These are phyloP conservation scores for Silene coronaria DNA, from an alignment of 179 eudicot species.

Conservation along the genomic window DNA sequence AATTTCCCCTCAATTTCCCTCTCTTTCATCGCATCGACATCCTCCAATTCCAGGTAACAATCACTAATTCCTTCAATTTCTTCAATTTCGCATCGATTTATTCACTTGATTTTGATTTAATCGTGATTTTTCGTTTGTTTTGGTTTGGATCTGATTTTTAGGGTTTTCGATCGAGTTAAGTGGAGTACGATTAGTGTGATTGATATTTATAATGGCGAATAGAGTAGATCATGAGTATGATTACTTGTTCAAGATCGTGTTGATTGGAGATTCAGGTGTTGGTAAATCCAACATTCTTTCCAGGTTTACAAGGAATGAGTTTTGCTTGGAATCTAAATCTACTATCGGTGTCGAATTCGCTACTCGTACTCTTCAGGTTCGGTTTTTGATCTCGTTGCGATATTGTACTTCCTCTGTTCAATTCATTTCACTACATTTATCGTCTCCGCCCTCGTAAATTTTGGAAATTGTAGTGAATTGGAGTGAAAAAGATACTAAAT, in stretches of 20 bases:
- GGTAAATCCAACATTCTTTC: slow-evolving; percentile 13
- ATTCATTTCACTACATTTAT: background rate
- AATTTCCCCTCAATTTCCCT: background rate
- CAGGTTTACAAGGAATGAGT: slow-evolving; percentile 62
- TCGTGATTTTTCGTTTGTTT: background rate
- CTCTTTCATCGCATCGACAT: background rate
- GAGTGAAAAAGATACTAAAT: background rate
- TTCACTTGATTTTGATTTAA: background rate
- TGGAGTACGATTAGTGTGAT: slow-evolving; percentile 10
- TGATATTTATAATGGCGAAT: slow-evolving; percentile 42
- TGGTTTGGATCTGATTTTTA: background rate
- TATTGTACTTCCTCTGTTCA: background rate
- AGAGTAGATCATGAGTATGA: slow-evolving; percentile 49
- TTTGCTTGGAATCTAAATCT: slow-evolving; percentile 60
- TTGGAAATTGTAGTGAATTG: background rate
- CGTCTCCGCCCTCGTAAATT: background rate
- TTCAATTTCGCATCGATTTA: background rate
- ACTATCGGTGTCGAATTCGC: slow-evolving; percentile 67
- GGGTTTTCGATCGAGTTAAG: background rate
- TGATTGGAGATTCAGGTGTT: slow-evolving; percentile 9
- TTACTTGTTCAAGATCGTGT: slow-evolving; percentile 8
- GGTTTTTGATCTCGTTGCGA: background rate
- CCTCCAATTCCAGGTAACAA: background rate
- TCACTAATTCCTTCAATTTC: background rate
- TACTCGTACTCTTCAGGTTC: slow-evolving; percentile 59